Evolutionary conservation across 2,329 filamentous ascomycete species (phyloP), one percentile per base, ranked within the genome.

Genomic region (Tolypocladium inflatum): DNA sequence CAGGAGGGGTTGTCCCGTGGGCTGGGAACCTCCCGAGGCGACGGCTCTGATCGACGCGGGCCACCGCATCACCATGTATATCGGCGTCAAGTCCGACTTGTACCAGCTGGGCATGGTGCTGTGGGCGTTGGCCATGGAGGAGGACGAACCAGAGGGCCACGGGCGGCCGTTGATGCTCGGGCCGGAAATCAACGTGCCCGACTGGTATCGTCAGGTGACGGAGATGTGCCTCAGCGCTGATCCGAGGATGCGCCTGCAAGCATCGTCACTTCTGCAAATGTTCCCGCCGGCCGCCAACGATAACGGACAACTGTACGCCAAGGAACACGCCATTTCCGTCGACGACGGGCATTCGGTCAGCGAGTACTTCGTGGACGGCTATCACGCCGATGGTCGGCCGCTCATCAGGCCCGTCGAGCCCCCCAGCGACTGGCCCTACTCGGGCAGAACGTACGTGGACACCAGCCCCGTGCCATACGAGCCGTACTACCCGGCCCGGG

Each of bases 61-160:
- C 59, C 92, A 97, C 71, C 84, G 91, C 37, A 92, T 99, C 56
- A 89, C 90, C 52, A 96, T 97, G 87, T 97, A 96, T 68, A 97
- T 99, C 69, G 93, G 94, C 15, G 91, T 97, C 69, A 99, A 99
- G 74, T 96, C 93, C 0, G 94, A 99, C 73, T 78, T 99, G 1
- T 99, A 89, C 67, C 94, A 99, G 73, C 81, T 97, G 6, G 94
- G 94, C 6, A 99, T 99, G 94, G 91, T 96, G 2, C 76, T 99
- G 3, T 99, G 93, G 91, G 91, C 90, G 26, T 76, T 99, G 52
- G 93, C 91, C 1, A 88, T 88, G 68, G 84, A 93, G 63, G 84
- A 92, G 58, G 93, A 97, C 66, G 93, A 97, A 67, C 94, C 94
- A 1, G 94, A 97, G 70, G 80, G 83, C 23, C 86, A 89, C 60